Conservation (phyloP, 306 rosid genomes). For the Rosa lucieae region DNA sequence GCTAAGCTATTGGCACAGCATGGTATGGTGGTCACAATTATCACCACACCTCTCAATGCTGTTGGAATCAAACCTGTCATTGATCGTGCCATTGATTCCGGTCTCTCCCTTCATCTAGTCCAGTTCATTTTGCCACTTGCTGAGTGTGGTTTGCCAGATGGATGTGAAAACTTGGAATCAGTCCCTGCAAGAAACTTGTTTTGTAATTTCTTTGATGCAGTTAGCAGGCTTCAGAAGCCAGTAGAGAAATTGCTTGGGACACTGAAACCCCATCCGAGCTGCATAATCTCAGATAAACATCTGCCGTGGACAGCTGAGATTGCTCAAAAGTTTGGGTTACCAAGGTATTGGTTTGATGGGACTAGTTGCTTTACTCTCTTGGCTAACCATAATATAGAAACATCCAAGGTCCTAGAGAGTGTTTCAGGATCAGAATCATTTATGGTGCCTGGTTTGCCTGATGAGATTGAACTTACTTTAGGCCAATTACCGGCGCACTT, state of each 20-base stretch:
- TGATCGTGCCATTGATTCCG: background rate
- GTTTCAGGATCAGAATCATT: constrained; percentile 12
- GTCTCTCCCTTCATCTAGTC: constrained; percentile 7
- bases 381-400: constrained; percentile 17
- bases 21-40: constrained; percentile 16
- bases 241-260: constrained; percentile 21
- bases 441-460: constrained; percentile 33
- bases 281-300: constrained; percentile 27
- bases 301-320: constrained; percentile 25
- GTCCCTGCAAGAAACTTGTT: background rate
- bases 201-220: background rate
- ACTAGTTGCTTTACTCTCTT: constrained; percentile 22
- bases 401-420: constrained; percentile 7
- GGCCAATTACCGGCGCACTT: background rate
- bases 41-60: constrained; percentile 24
- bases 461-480: constrained; percentile 21
- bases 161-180: constrained; percentile 24
- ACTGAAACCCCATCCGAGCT: constrained; percentile 12
- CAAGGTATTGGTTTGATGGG: constrained; percentile 31
- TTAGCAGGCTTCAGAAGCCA: constrained; percentile 8
- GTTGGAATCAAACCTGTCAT: background rate
- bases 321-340: constrained; percentile 13
- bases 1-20: constrained; percentile 29
- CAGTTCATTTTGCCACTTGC: constrained; percentile 9
- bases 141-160: constrained; percentile 26